phyloP scores from a whole-genome alignment of 208 protist genomes.

The Porcisia hertigi region DNA sequence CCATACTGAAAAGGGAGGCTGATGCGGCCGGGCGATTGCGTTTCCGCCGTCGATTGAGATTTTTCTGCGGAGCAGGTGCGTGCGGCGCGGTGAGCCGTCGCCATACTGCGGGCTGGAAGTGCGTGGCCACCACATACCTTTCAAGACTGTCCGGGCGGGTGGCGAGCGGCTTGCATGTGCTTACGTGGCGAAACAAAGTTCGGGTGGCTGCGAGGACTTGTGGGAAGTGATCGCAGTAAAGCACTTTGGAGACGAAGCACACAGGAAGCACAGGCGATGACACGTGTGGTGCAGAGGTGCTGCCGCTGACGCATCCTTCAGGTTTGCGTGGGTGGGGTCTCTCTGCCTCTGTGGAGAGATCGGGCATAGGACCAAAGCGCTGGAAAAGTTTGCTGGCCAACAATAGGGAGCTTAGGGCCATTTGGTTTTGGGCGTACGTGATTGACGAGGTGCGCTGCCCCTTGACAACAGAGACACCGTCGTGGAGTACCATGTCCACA shows the following conservation, averaged over 20 bases:
- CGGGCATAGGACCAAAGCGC: background rate
- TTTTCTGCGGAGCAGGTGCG: background rate
- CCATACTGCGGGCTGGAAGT: conserved; percentile 26
- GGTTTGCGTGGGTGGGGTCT: background rate
- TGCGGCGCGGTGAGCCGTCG: background rate
- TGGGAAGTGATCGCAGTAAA: conserved; percentile 50
- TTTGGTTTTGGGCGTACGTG: conserved; percentile 80
- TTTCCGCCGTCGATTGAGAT: background rate
- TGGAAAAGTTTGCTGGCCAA: conserved; percentile 58
- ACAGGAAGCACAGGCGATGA: conserved; percentile 20
- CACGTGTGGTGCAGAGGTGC: background rate
- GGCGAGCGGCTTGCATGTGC: conserved; percentile 38
- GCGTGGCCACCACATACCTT: conserved; percentile 54
- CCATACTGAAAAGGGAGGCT: conserved; percentile 42
- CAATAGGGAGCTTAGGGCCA: conserved; percentile 59
- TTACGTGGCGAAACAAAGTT: conserved; percentile 45
- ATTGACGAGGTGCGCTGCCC: conserved; percentile 63
- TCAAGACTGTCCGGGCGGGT: conserved; percentile 51
- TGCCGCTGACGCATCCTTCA: background rate
- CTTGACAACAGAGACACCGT: conserved; percentile 73
- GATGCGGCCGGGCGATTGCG: background rate
- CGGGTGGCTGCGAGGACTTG: conserved; percentile 32
- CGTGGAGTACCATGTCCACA: conserved; percentile 63
- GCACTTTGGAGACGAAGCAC: conserved; percentile 73
- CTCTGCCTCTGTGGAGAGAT: background rate